These are phyloP conservation scores for Lactarius sanguifluus DNA, from an alignment of 768 basidiomycete species.

Conservation along the genomic window DNA sequence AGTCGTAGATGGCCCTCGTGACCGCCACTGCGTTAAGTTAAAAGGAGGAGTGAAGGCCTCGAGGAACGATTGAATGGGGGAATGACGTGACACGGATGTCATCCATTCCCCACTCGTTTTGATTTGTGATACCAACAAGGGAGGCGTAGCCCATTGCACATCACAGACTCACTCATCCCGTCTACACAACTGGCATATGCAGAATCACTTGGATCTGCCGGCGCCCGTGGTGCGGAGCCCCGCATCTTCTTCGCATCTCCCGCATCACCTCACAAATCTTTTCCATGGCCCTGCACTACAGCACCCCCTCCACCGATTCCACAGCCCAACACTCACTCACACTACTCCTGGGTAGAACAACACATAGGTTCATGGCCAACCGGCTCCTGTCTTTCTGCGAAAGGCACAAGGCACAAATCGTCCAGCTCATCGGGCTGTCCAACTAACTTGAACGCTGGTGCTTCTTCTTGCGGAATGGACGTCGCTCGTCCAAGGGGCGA, in stretches of 20 bases:
- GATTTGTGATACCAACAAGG: neutral
- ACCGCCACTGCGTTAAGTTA: neutral
- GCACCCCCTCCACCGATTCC: neutral
- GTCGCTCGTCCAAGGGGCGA: constrained; percentile 6
- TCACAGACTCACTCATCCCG: neutral
- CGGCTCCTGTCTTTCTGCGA: neutral
- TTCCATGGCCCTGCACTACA: neutral
- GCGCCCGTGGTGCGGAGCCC: neutral
- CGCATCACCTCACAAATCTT: neutral
- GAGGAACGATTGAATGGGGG: neutral
- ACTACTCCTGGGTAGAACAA: neutral
- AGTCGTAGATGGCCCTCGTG: neutral
- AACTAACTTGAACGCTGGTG: neutral
- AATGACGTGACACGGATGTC: neutral
- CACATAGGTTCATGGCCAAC: neutral
- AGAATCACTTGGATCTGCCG: neutral
- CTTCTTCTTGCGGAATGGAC: constrained; percentile 11
- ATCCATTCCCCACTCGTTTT: neutral
- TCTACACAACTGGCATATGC: neutral
- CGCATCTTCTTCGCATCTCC: neutral
- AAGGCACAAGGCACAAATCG: neutral
- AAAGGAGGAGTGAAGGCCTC: neutral
- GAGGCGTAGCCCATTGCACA: neutral
- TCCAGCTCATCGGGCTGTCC: neutral
- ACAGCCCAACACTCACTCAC: neutral